A percentile compares a stretch with the other conserved stretches of the same genome.
phyloP scores from a whole-genome alignment of 2,329 filamentous ascomycete genomes.

The Penicillium crustosum region DNA sequence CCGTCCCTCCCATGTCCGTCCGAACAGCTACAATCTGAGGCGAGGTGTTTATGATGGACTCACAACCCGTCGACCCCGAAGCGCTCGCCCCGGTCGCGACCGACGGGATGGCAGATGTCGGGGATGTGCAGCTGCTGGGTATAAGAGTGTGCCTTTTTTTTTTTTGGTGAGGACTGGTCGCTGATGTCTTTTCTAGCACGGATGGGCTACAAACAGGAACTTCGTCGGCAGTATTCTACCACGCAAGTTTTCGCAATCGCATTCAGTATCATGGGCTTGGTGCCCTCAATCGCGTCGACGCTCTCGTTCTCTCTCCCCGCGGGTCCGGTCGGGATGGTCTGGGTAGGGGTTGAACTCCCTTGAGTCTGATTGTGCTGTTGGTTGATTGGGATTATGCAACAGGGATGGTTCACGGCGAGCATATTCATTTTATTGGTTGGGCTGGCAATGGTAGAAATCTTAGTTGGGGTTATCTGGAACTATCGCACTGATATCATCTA shows the following conservation, averaged over 20 bases:
- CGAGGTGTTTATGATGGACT: background rate
- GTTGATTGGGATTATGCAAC: background rate
- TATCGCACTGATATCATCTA: conserved; percentile 14
- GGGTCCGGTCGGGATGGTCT: conserved; percentile 62
- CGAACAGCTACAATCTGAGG: background rate
- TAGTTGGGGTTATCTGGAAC: background rate
- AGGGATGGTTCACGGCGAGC: conserved; percentile 56
- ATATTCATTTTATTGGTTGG: conserved; percentile 60
- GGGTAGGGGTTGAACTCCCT: conserved; percentile 41
- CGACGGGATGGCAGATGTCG: background rate
- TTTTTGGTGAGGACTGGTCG: background rate
- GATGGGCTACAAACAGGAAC: conserved; percentile 59
- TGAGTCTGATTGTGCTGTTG: background rate
- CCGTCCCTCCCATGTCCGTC: background rate
- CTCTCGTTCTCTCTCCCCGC: conserved; percentile 60
- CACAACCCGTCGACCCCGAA: background rate
- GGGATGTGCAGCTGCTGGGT: conserved; percentile 5
- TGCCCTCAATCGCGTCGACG: conserved; percentile 62
- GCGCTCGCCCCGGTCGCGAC: background rate
- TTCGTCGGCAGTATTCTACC: conserved; percentile 61
- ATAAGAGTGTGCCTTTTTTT: background rate
- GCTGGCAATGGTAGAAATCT: conserved; percentile 53
- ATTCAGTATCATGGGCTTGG: conserved; percentile 61
- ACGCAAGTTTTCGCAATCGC: conserved; percentile 63
- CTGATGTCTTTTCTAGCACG: conserved; percentile 25